Conservation (phyloP, 2,329 filamentous ascomycete species). For the Xylariaceae sp. region DNA sequence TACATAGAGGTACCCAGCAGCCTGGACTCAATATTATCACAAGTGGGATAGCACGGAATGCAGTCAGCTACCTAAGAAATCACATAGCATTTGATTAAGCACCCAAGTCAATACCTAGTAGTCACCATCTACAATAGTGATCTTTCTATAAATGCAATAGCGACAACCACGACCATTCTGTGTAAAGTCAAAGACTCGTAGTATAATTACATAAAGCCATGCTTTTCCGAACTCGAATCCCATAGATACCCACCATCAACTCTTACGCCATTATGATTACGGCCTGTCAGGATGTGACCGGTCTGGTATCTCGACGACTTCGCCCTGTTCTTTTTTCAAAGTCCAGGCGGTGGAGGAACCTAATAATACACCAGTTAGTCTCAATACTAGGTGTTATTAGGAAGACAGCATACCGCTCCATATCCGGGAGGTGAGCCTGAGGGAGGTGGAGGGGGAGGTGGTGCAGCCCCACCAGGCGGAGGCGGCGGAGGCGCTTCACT, state of each 20-base stretch:
- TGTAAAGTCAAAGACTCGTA: not conserved
- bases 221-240: not conserved
- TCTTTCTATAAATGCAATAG: not conserved
- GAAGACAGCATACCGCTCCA: slow-evolving; percentile 58
- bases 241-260: not conserved
- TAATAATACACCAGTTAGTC: slow-evolving; percentile 34
- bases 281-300: not conserved
- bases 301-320: not conserved
- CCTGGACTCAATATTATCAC: not conserved
- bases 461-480: slow-evolving; percentile 56
- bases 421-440: slow-evolving; percentile 62
- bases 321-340: slow-evolving; percentile 38
- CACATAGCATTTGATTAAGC: not conserved
- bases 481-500: slow-evolving; percentile 66
- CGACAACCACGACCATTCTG: not conserved
- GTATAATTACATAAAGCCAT: not conserved
- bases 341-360: slow-evolving; percentile 61
- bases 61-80: not conserved
- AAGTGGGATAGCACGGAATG: not conserved
- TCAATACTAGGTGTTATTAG: not conserved
- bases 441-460: slow-evolving; percentile 63
- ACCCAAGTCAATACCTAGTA: not conserved
- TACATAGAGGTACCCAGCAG: no score
- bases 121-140: not conserved
- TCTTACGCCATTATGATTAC: not conserved